Base-by-base conservation (phyloP, 192 early-diverging fungal genomes). In the Entomortierella parvispora region DNA sequence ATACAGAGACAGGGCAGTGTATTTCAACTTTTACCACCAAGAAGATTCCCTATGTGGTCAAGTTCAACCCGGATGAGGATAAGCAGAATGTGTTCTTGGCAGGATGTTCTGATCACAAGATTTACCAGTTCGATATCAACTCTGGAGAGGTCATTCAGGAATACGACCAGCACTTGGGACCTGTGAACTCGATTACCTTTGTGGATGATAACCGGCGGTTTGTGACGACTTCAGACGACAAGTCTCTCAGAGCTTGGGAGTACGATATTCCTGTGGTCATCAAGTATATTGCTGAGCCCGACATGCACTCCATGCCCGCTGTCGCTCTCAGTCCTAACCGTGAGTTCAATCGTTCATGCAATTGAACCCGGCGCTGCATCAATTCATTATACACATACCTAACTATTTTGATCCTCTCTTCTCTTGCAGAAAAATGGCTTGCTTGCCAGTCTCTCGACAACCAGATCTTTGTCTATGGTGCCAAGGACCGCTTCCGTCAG, bases 261-360 rank as follows among this genome's bases (percentile, higher is more conserved):
- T 97, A 88, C 76, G 97, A 94, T 65, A 99, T 99, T 68, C 98
- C 98, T 4, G 95, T 99, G 3, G 95, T 97, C 37, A 97, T 99
- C 84, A 98, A 98, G 83, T 94, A 96, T 65, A 89, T 98, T 66
- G 95, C 97, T 20, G 98, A 99, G 47, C 92, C 96, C 5, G 89
- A 90, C 54, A 97, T 99, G 96, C 95, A 98, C 62, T 93, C 93
- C 26, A 95, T 99, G 89, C 97, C 98, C 12, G 88, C 95, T 7
- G 96, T 97, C 14, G 87, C 98, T 0, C 70, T 95, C 50, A 91
- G 93, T 71, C 96, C 93, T 15, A 94, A 89, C 65, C 84, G 94
- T 94, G 88, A 82, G 88, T 87, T 15, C n/a, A n/a, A n/a, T n/a
- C n/a, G n/a, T n/a, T n/a, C n/a, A n/a, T n/a, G n/a, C n/a, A n/a